Evolutionary conservation across 768 basidiomycete genomes (phyloP), one percentile per base, ranked within the genome.

Genomic region (Tephrocybe sp.): DNA sequence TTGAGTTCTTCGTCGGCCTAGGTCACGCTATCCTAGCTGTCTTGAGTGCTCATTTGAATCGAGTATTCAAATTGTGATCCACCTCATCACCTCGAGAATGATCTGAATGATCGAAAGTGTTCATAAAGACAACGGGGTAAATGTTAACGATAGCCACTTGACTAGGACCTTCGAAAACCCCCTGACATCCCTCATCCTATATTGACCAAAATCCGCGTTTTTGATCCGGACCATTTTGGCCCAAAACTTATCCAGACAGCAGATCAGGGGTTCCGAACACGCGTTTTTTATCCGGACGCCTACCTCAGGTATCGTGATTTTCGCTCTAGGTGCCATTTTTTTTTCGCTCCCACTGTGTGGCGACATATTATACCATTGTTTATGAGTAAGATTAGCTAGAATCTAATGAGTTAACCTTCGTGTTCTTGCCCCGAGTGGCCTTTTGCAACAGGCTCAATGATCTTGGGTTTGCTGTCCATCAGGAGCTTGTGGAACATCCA

Each of bases 401-500:
- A 39, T 39, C 18, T 39, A 39, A 20, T 12, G 18, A 39, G 38
- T 39, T 12, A 20, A 21, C 38, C n/a, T 39, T 12, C 12, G 20
- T 21, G 7, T 39, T 39, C 5, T 39, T 39, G n/a, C 38, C 38
- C 18, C 38, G 38, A 39, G 18, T 20, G 3, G 38, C 38, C 38
- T 39, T 39, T 39, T 39, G n/a, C 18, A 39, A 39, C 17, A 21
- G 18, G 17, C 17, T 39, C 38, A 21, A 39, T 39, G 38, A 39
- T 39, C 20, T 20, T 39, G 7, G 18, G 34, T 43, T 43, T 43
- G n/a, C 26, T 43, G 14, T 43, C 42, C 26, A 24, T 28, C 23
- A 45, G 44, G 30, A 32, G 4, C 44, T 33, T 17, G 44, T 45
- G 26, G 25, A 44, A 44, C n/a, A n/a, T n/a, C n/a, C n/a, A n/a